phyloP scores from a whole-genome alignment of 1,284 basidiomycete species.

The Leccinum angustisporum region DNA sequence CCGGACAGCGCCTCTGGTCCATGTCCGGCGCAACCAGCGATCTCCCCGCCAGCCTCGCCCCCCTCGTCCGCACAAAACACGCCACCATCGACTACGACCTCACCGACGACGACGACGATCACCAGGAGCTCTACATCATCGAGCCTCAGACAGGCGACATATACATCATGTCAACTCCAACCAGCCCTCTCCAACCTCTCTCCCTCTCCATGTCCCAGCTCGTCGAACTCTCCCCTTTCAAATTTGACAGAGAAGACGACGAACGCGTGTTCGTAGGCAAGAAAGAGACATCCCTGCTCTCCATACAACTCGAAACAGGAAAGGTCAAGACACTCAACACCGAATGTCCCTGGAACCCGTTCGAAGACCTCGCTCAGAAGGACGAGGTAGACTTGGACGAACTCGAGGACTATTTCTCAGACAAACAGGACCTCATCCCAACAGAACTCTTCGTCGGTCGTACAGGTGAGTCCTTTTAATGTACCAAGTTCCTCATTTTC shows the following conservation, averaged over 20 bases:
- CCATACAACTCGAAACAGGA: constrained; percentile 83
- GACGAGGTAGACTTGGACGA: constrained; percentile 65
- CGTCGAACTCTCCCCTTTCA: constrained; percentile 85
- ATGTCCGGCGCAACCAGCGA: constrained; percentile 60
- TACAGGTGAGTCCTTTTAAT: constrained; percentile 58
- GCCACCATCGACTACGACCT: constrained; percentile 53
- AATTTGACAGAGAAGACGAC: constrained; percentile 66
- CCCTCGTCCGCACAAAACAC: constrained; percentile 72
- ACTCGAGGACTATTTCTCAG: constrained; percentile 56
- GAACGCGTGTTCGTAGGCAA: constrained; percentile 77
- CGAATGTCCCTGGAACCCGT: constrained; percentile 74
- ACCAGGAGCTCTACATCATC: constrained; percentile 82
- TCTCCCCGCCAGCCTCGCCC: constrained; percentile 55
- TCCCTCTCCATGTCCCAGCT: constrained; percentile 85
- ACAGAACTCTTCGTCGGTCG: constrained; percentile 78
- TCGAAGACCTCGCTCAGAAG: constrained; percentile 48
- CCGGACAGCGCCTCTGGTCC: constrained; percentile 78
- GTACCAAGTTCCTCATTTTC: constrained; percentile 1
- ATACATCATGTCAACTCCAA: constrained; percentile 71
- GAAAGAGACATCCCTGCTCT: constrained; percentile 80
- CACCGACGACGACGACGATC: constrained; percentile 50
- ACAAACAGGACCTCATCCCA: constrained; percentile 37
- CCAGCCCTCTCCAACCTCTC: constrained; percentile 73
- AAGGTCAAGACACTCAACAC: constrained; percentile 76
- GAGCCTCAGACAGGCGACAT: constrained; percentile 91